Conservation (phyloP, 805 yeast species). For the Saturnispora silvae region DNA sequence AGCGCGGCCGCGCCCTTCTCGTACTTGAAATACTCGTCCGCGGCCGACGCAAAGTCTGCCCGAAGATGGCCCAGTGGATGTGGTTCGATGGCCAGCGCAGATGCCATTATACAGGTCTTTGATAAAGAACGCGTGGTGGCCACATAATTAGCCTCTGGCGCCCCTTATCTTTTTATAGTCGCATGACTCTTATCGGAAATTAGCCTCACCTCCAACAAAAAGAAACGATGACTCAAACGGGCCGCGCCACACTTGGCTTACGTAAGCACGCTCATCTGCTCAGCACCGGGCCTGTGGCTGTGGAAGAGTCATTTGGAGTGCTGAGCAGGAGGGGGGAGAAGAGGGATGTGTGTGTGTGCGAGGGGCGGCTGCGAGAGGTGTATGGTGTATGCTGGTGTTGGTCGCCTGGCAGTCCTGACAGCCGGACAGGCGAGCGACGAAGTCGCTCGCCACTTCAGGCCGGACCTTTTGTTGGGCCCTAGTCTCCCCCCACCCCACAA, state of each 20-base stretch:
- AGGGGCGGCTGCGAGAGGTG: too few species aligned
- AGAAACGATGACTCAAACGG: too few species aligned
- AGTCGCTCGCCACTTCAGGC: too few species aligned
- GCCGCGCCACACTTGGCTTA: too few species aligned
- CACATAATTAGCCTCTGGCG: background rate
- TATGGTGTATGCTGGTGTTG: too few species aligned
- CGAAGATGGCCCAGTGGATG: constrained; percentile 7
- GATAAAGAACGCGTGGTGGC: background rate
- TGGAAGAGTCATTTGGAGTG: too few species aligned
- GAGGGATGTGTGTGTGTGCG: too few species aligned
- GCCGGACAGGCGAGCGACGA: too few species aligned
- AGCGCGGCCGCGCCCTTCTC: constrained; percentile 29
- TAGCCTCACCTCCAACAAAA: background rate
- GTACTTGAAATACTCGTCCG: constrained; percentile 32
- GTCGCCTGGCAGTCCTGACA: too few species aligned
- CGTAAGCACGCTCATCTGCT: background rate
- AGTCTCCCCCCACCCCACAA: too few species aligned
- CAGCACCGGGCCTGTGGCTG: background rate
- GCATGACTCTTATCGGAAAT: constrained; percentile 1
- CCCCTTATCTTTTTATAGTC: background rate
- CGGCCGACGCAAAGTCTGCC: constrained; percentile 19
- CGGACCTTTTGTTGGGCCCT: too few species aligned
- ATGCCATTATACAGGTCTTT: background rate
- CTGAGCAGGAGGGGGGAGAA: too few species aligned
- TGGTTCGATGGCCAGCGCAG: background rate